Base-by-base conservation (phyloP, 257 asterid genomes). In the Primulina tabacum region DNA sequence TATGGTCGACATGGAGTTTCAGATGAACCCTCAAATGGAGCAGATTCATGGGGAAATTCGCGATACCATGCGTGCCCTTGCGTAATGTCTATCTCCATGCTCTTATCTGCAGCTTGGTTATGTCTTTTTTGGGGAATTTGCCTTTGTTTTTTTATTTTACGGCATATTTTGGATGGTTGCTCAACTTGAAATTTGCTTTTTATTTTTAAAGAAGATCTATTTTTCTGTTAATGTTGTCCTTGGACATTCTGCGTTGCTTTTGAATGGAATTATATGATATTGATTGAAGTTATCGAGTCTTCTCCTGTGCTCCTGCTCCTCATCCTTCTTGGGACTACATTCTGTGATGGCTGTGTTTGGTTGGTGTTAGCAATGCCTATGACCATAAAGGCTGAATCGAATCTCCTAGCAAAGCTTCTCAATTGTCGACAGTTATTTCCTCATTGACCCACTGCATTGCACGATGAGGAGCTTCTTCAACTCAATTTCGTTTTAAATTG, bases 1-100 rank as follows among this genome's bases (percentile, higher is more conserved):
- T 32, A 81, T 84, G 90, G 82, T 85, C 63, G 73, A 80, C 69
- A 67, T 38, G 72, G 86, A 81, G 82, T 81, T 90, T 77, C 82
- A 76, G 77, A 90, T 90, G 97, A 90, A 70, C 78, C 86, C 97
- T 78, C 96, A 90, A 75, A 87, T 90, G 97, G 97, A 90, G 79
- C 97, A 90, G 96, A 88, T 90, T 88, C 96, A 89, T 55, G 97
- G 96, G 8, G 92, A 90, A 81, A 90, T 90, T 74, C 89, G 89
- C 72, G 97, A 90, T 72, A 82, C 83, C 71, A 87, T 90, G 77
- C 95, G 96, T 65, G 83, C 89, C 60, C 89, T 90, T 28, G 95
- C 95, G 97, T 90, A 86, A 77, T 70, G 74, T 59, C 65, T 53
- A 55, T 67, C 71, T 66, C 40, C 38, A 29, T 69, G 20, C 40